These are phyloP conservation scores for Petunia secreta DNA, from an alignment of 257 asterid genomes.

Conservation along the genomic window DNA sequence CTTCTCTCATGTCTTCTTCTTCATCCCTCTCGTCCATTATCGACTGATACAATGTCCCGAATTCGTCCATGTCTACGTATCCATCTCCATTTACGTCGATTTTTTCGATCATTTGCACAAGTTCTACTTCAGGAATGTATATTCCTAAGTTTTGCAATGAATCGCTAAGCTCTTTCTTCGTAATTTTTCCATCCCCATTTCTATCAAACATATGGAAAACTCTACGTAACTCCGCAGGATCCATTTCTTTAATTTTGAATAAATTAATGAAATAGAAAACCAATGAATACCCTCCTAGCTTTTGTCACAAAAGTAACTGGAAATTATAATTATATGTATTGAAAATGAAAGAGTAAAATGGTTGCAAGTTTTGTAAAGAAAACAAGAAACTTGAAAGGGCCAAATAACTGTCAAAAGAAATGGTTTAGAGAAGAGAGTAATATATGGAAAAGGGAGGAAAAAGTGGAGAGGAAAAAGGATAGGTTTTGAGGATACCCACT, in stretches of 20 bases:
- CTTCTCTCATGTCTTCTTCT: constrained; percentile 47
- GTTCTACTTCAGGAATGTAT: constrained; percentile 46
- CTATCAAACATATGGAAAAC: constrained; percentile 50
- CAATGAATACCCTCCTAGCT: neutral
- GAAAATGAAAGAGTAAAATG: neutral
- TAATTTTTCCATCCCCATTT: constrained; percentile 48
- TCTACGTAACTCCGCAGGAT: constrained; percentile 43
- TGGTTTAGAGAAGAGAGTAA: neutral
- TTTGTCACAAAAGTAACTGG: neutral
- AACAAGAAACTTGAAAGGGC: neutral
- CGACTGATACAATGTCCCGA: constrained; percentile 42
- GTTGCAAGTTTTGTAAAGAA: neutral
- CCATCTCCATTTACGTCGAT: constrained; percentile 47
- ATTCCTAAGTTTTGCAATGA: constrained; percentile 44
- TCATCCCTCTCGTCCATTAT: constrained; percentile 43
- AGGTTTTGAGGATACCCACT: constrained; percentile 31
- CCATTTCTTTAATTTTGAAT: constrained; percentile 28
- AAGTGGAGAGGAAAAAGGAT: neutral
- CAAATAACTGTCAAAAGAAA: neutral
- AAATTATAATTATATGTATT: neutral
- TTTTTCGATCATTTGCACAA: constrained; percentile 44
- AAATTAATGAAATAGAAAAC: neutral
- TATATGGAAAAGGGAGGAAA: neutral
- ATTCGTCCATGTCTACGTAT: constrained; percentile 46
- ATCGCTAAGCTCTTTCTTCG: constrained; percentile 39